Base-by-base conservation (phyloP, 108 stramenopile species). In the Cyclotella cryptica region DNA sequence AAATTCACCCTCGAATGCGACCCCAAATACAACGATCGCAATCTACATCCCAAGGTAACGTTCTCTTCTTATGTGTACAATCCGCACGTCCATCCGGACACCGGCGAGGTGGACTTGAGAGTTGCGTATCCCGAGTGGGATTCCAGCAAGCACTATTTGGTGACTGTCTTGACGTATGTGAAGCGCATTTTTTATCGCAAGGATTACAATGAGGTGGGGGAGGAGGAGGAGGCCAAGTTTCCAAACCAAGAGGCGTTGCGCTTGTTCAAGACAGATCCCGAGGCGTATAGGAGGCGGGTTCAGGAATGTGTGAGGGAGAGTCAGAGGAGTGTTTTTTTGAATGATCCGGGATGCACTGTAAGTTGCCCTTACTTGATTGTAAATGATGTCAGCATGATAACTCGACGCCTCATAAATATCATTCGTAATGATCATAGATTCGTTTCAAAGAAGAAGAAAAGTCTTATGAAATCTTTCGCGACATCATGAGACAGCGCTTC, bases 181-280 rank as follows among this genome's bases (percentile, higher is more conserved):
- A 98, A 98, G 84, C 96, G 96, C 80, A 96, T 97, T 63, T 98
- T 98, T 86, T 98, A 97, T 79, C 75, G 92, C 77, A 98, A 96
- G 63, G 85, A 84, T 61, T 92, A 92, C 83, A 61, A 70, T 27
- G 80, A 84, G 10, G 79, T 88, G 77, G 87, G 87, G 11, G 79
- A 77, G 41, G 92, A 71, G 30, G 58, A 63, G 18, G 52, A 65
- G 19, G 5, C 4, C 1, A 43, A 49, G 19, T 67, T 67, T 45
- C 80, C 94, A 26, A 93, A 95, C 72, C 47, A 63, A 18, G 90
- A 88, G 19, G 92, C 94, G 24, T 84, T 85, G 71, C 57, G 69
- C 12, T 73, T 92, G 58, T 78, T 88, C 21, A 76, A 78, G 62
- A 81, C 47, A 8, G 79, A 95, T 75, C 86, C 80, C 3, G 81